Evolutionary conservation across 768 basidiomycete species (phyloP).

Genomic region (Phlebiopsis flavidoalba): DNA sequence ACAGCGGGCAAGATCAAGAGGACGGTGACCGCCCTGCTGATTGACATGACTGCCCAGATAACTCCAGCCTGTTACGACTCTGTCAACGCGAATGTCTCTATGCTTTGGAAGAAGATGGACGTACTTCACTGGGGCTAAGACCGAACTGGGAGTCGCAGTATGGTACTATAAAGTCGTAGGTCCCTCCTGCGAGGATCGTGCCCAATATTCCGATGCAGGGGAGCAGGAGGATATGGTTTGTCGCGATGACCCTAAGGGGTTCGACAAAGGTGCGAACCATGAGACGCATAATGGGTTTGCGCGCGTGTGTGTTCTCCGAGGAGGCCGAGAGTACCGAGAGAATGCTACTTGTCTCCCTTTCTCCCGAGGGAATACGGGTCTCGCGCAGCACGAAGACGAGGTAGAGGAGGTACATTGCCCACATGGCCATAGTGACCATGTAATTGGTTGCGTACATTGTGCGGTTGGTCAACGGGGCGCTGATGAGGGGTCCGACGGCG

Average conservation of each 20-base stretch:
- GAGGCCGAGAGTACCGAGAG: not conserved
- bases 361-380: not conserved
- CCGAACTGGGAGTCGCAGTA: constrained; percentile 7
- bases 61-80: not conserved
- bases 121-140: not conserved
- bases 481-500: not conserved
- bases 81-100: not conserved
- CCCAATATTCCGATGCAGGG: not conserved
- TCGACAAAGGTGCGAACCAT: not conserved
- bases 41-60: not conserved
- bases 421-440: not conserved
- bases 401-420: not conserved
- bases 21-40: not conserved
- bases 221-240: not conserved
- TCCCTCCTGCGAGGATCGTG: not conserved
- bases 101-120: not conserved
- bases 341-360: not conserved
- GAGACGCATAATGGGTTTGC: not conserved
- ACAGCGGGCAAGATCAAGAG: not conserved
- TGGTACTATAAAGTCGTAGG: not conserved
- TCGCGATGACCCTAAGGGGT: not conserved
- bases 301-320: not conserved
- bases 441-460: not conserved
- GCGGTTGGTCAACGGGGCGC: not conserved
- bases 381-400: not conserved